Evolutionary conservation across 371 early-diverging fungal species (phyloP), one percentile per base, ranked within the genome.

Genomic region (Mortierella sp.): DNA sequence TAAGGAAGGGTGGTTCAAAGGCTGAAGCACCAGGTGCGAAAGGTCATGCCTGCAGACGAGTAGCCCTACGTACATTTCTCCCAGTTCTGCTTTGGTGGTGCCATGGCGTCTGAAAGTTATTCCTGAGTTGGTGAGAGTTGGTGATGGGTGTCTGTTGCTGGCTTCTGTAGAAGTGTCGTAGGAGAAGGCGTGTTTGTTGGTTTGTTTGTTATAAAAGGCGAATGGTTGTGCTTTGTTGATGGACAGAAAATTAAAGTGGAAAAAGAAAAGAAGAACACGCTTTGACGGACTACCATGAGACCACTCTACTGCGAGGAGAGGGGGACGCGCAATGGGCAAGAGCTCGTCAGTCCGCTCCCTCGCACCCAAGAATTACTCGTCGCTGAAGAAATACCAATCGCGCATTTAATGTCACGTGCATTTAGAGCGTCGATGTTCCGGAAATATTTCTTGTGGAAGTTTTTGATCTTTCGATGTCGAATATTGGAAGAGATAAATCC

Each of bases 81-180:
- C 99, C 99, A 99, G 90, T 98, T 93, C 63, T 91, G 90, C 83
- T 93, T 93, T 84, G 95, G 94, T 79, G 93, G 90, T 84, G 88
- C 89, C 85, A 88, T 90, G 75, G 49, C 43, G 7, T 35, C 8
- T 18, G 32, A 24, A 41, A 24, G 68, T 68, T 68, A 16, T 71
- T 27, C 71, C 63, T 63, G 63, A 11, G n/a, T 24, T 51, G 21
- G 51, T 21, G 18, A 2, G 48, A 41, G 48, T 48, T 43, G 44
- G 21, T n/a, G 29, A 29, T 71, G 29, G 43, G 41, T 18, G 35
- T 7, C 4, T 12, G 35, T 38, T 27, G 44, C 35, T 56, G 27
- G 29, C 24, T n/a, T 35, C 49, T 14, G 49, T 21, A 12, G 10
- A 32, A 3, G 35, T 63, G 63, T 35, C 16, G 35, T 35, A 63